These are phyloP conservation scores for Pyricularia sp. DNA, from an alignment of 2,329 filamentous ascomycete genomes.

Conservation along the genomic window DNA sequence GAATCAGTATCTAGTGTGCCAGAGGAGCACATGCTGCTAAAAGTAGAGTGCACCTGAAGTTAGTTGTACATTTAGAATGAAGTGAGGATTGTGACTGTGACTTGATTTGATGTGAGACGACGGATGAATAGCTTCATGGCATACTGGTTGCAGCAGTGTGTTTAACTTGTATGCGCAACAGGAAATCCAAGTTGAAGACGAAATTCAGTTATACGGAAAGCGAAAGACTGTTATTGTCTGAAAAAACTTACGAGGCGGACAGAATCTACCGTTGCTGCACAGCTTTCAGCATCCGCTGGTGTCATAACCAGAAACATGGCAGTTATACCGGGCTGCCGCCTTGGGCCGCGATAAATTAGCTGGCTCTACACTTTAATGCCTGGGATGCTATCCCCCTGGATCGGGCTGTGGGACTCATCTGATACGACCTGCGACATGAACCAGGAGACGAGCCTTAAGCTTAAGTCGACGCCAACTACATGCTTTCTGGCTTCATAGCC, in stretches of 20 bases:
- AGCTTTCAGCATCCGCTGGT: too few species aligned
- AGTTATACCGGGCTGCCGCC: too few species aligned
- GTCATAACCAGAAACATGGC: too few species aligned
- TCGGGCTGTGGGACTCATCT: background rate
- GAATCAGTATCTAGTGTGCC: background rate
- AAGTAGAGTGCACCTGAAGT: background rate
- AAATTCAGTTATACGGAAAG: background rate
- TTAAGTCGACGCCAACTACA: background rate
- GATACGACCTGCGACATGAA: background rate
- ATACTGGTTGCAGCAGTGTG: background rate
- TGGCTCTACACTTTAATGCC: background rate
- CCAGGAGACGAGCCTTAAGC: background rate
- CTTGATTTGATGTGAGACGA: background rate
- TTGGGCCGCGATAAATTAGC: too few species aligned
- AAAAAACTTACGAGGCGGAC: background rate
- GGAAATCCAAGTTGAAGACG: background rate
- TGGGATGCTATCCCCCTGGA: background rate
- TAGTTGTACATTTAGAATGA: background rate
- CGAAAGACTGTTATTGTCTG: background rate
- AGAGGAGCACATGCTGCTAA: background rate
- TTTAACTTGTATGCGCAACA: background rate
- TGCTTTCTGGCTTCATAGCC: background rate
- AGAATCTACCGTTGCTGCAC: background rate
- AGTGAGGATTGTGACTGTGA: too few species aligned
- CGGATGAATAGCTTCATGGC: background rate